Base-by-base conservation (phyloP, 1,284 basidiomycete species). In the Boletus calvinii region DNA sequence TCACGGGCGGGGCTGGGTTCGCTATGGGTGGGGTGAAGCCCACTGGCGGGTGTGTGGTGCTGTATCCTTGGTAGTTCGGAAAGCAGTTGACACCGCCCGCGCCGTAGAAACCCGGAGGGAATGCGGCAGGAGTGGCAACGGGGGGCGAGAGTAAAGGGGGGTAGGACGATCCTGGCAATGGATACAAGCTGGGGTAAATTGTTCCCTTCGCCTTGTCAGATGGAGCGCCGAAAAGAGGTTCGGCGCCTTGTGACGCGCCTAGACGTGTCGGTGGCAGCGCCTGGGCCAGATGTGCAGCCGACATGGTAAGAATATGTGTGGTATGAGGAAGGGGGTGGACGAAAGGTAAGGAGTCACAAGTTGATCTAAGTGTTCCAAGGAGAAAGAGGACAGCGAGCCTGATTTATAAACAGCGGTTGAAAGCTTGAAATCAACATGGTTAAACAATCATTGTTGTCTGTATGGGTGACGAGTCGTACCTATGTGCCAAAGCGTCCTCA, bases 401-500 rank as follows among this genome's bases (percentile, higher is more conserved):
- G 5, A 41, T 35, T 41, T 54, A 42, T 58, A 48, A 1, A n/a
- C 10, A 31, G 12, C 4, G 15, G 40, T 32, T 53, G 10, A 30
- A 43, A 35, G 52, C 38, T 9, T 26, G 32, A 15, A 10, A 29
- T 24, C 8, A 37, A 38, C n/a, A 13, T 15, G 22, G 3, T 26
- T 32, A 30, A 35, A 54, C 29, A 22, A 36, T 13, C 24, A 15
- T 13, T 24, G 37, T 57, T 29, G 42, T 35, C 29, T 11, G 9
- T 18, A 30, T 26, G 6, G 3, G 26, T 18, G 38, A 20, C 32
- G 29, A 24, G 15, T n/a, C 22, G 38, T n/a, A 3, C 12, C 17
- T 11, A 6, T 4, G n/a, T 29, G 36, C 17, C 39, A 57, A 59
- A 56, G 46, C 46, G 30, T 18, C 30, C 7, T 17, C 53, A 6